Evolutionary conservation across 2,329 filamentous ascomycete species (phyloP), one percentile per base, ranked within the genome.

Genomic region (Calonectria crousiana): DNA sequence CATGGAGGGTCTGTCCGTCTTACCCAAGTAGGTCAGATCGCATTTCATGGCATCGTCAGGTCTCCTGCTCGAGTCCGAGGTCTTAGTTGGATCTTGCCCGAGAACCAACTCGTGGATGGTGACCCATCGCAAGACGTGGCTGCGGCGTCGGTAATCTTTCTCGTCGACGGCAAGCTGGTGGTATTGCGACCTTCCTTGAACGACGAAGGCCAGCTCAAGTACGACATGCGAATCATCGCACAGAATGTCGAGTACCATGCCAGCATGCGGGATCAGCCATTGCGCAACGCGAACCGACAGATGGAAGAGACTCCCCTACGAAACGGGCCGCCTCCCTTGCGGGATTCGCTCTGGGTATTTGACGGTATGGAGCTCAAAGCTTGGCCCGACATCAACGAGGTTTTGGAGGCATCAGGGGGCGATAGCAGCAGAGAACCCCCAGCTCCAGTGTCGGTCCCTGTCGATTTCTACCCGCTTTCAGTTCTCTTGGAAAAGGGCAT

Each of bases 131-230:
- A 98, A 83, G 97, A 99, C 83, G 97, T 99, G 11, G 93, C 95
- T 16, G 94, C 96, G 69, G 97, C 97, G 10, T 98, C 95, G 0
- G 96, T 99, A 16, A 87, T 99, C 18, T 98, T 99, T 81, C 89
- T 99, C n/a, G 96, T 99, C 2, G 97, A 99, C 82, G 97, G 96
- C 36, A 99, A 99, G 83, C 91, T 99, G 26, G 97, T 98, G 14
- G 87, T 98, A 47, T 89, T 99, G 64, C 95, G 97, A 77, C 96
- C 97, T 1, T 96, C 95, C 0, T 88, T 95, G 6, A 96, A 94
- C 67, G 94, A 95, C 64, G 91, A 94, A 53, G 94, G 95, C 6
- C 94, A 95, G 78, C 89, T 98, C 67, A 98, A 98, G 86, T 99
- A 99, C 82, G 96, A 98, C 82, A 99, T 99, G 97, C 94, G 96